phyloP scores from a whole-genome alignment of 2,329 filamentous ascomycete species.

The Fusarium sp. region DNA sequence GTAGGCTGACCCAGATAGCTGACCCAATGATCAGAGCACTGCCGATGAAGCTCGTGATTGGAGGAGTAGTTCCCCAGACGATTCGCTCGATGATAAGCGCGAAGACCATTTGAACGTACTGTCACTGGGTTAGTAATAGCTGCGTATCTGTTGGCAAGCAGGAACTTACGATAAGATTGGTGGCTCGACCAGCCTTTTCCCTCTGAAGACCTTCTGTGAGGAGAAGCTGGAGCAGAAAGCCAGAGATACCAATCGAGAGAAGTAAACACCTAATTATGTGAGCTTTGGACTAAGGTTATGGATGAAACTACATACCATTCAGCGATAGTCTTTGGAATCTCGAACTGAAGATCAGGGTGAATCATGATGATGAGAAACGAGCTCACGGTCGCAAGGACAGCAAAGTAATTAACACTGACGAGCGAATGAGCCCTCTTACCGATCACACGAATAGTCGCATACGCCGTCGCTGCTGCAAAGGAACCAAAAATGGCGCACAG shows the following conservation, averaged over 20 bases:
- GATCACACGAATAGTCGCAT: slow-evolving; percentile 78
- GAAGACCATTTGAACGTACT: slow-evolving; percentile 49
- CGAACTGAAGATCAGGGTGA: slow-evolving; percentile 54
- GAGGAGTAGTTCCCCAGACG: slow-evolving; percentile 56
- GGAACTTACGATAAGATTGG: slow-evolving; percentile 44
- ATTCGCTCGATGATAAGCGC: slow-evolving; percentile 52
- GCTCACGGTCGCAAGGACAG: slow-evolving; percentile 71
- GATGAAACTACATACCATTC: slow-evolving; percentile 41
- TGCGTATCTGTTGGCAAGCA: rapidly evolving
- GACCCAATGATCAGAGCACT: slow-evolving; percentile 53
- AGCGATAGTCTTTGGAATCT: slow-evolving; percentile 41
- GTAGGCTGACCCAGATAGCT: slow-evolving; percentile 54
- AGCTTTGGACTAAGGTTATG: rapidly evolving
- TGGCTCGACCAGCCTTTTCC: slow-evolving; percentile 61
- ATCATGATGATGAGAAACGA: slow-evolving; percentile 67
- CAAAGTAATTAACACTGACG: slow-evolving; percentile 83
- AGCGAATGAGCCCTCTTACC: slow-evolving; percentile 79
- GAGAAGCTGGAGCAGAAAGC: slow-evolving; percentile 82
- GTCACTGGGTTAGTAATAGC: background rate
- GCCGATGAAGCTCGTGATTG: slow-evolving; percentile 51
- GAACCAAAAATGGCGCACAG: slow-evolving; percentile 74
- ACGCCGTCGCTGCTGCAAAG: slow-evolving; percentile 73
- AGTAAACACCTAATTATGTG: slow-evolving; percentile 62
- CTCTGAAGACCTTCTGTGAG: slow-evolving; percentile 77
- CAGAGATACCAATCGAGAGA: slow-evolving; percentile 71